Evolutionary conservation across 2,329 filamentous ascomycete species (phyloP).

Genomic region (Cryoendolithus antarcticus): DNA sequence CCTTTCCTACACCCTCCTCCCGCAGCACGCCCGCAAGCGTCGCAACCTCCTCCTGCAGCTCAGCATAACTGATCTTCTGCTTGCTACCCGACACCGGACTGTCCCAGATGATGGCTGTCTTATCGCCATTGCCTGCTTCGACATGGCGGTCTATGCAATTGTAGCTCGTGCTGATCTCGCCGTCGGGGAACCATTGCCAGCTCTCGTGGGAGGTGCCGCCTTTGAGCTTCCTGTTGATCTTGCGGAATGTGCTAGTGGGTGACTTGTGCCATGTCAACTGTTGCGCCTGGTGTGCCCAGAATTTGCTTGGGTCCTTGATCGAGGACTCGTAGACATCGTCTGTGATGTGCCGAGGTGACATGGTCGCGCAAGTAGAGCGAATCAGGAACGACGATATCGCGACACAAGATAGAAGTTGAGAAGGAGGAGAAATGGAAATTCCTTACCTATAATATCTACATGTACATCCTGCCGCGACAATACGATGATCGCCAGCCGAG

Average conservation of each 20-base stretch:
- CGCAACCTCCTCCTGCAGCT: slow-evolving; percentile 69
- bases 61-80: slow-evolving; percentile 59
- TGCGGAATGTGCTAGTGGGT: slow-evolving; percentile 50
- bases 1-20: slow-evolving; percentile 69
- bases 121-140: slow-evolving; percentile 59
- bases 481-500: no score
- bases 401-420: no score
- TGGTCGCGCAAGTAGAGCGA: background rate
- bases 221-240: slow-evolving; percentile 50
- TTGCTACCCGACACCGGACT: slow-evolving; percentile 69
- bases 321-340: slow-evolving; percentile 23
- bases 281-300: slow-evolving; percentile 40
- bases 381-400: no score
- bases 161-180: slow-evolving; percentile 81
- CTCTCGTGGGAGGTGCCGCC: slow-evolving; percentile 53
- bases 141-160: slow-evolving; percentile 89
- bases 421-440: no score
- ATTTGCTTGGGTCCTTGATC: slow-evolving; percentile 22
- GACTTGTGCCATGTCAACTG: slow-evolving; percentile 70
- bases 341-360: slow-evolving; percentile 17
- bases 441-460: no score
- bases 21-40: slow-evolving; percentile 67
- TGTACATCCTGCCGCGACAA: no score
- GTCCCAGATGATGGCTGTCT: slow-evolving; percentile 73
- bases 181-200: slow-evolving; percentile 85